Evolutionary conservation across 371 early-diverging fungal genomes (phyloP), one percentile per base, ranked within the genome.

Genomic region (Enteropsectra breve): DNA sequence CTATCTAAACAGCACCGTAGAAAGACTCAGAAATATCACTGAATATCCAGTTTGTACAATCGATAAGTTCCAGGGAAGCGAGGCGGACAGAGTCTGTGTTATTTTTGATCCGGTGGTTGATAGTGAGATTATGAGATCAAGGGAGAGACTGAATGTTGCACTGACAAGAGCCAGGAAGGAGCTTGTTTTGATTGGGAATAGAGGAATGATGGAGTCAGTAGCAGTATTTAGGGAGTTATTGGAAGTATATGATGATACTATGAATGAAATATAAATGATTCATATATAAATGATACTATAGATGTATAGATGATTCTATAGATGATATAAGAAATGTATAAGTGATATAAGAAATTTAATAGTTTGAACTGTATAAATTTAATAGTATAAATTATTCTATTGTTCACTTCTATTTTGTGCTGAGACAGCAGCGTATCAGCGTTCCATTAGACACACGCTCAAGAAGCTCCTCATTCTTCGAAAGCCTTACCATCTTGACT

Each of bases 141-240:
- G 90, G 88, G 83, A 89, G 30, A 85, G 97, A 24, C 80, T 97
- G 66, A 97, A 97, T 75, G 97, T 97, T 6, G 95, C 94, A 0
- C 80, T 97, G 37, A 97, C 95, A 1, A 81, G 97, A 40, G 92
- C 95, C 0, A 87, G 86, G 68, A 74, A 72, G 36, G 91, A 92
- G 70, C 74, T 97, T n/a, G 83, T 92, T 34, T 76, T 95, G 2
- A 79, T 94, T 67, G 94, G 95, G 32, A 63, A 65, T 52, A 29
- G 37, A 26, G 53, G 52, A 6, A 68, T 62, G 63, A 48, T 21
- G 62, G 26, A 57, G 2, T 5, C 28, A 28, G 33, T 63, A 2
- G 5, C 2, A 30, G 3, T 68, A 15, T 40, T 68, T 40, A 61
- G 62, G 11, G 8, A 57, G 57, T 32, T 61, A 32, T 8, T 61